These are phyloP conservation scores for Pseudogymnoascus sp. DNA, from an alignment of 2,329 filamentous ascomycete genomes.

Conservation along the genomic window DNA sequence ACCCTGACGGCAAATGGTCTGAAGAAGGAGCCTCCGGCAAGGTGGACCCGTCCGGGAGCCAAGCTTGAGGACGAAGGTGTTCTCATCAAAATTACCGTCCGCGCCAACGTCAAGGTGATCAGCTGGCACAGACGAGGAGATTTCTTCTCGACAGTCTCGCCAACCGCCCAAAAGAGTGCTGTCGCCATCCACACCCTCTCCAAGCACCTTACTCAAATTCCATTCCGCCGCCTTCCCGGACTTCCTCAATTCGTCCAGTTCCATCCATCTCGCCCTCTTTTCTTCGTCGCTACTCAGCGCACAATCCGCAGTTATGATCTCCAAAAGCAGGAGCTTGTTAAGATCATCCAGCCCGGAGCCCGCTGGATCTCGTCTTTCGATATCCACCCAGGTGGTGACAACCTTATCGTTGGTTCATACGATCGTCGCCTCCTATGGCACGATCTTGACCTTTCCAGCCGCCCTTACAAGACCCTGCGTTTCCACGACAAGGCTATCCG, in stretches of 20 bases:
- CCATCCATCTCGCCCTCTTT: slow-evolving; percentile 84
- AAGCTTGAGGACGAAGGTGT: slow-evolving; percentile 71
- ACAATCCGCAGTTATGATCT: slow-evolving; percentile 92
- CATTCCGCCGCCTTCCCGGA: slow-evolving; percentile 71
- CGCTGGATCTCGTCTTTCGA: slow-evolving; percentile 93
- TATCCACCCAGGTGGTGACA: slow-evolving; percentile 86
- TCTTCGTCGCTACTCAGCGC: slow-evolving; percentile 94
- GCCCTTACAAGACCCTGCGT: slow-evolving; percentile 91
- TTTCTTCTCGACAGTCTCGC: slow-evolving; percentile 88
- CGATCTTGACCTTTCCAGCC: slow-evolving; percentile 82
- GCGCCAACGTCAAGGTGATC: slow-evolving; percentile 75
- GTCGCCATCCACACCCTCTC: slow-evolving; percentile 92
- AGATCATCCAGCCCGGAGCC: slow-evolving; percentile 86
- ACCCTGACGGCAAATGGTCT: slow-evolving; percentile 44
- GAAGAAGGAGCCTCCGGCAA: slow-evolving; percentile 68
- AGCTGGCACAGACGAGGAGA: slow-evolving; percentile 92
- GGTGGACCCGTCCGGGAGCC: slow-evolving; percentile 73
- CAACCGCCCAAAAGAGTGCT: slow-evolving; percentile 66
- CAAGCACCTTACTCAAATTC: slow-evolving; percentile 89
- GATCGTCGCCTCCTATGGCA: slow-evolving; percentile 93
- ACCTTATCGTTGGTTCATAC: slow-evolving; percentile 89
- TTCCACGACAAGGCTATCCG: slow-evolving; percentile 92
- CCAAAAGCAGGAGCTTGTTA: slow-evolving; percentile 81
- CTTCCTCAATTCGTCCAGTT: slow-evolving; percentile 84
- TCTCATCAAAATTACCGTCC: slow-evolving; percentile 70